phyloP scores from a whole-genome alignment of 257 asterid genomes.

The Nicotiana noctiflora region DNA sequence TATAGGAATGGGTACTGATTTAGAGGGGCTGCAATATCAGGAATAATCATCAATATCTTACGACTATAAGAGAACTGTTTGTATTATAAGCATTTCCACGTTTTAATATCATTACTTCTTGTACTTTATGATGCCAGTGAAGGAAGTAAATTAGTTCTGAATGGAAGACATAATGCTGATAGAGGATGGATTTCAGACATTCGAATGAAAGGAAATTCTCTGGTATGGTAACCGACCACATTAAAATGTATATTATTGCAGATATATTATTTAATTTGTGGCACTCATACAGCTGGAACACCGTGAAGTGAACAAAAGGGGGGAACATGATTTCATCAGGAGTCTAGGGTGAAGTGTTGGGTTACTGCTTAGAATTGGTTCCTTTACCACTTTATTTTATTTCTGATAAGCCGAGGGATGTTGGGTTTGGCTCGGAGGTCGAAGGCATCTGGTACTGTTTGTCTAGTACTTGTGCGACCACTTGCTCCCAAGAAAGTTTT shows the following conservation, averaged over 20 bases:
- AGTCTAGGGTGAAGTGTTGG: not conserved
- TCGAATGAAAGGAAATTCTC: constrained; percentile 49
- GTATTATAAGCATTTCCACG: not conserved
- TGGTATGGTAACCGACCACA: constrained; percentile 33
- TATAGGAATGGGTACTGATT: not conserved
- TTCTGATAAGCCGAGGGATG: not conserved
- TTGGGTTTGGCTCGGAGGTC: not conserved
- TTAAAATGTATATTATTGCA: not conserved
- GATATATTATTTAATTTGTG: not conserved
- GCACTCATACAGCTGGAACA: not conserved
- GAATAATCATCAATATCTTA: not conserved
- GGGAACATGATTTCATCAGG: not conserved
- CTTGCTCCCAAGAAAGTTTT: not conserved
- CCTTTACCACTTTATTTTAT: not conserved
- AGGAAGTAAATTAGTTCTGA: constrained; percentile 61
- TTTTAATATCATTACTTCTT: not conserved
- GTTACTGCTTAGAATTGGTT: not conserved
- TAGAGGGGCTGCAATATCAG: not conserved
- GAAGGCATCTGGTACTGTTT: not conserved
- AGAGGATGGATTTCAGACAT: constrained; percentile 69
- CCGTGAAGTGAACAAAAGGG: not conserved
- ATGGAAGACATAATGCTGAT: constrained; percentile 94
- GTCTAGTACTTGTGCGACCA: not conserved
- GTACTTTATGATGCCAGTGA: constrained; percentile 45
- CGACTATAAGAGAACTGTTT: not conserved